Percentiles rank a stretch among this genome's conserved stretches.
phyloP scores from a whole-genome alignment of 371 early-diverging fungal species.

The Dinochytrium kinnereticum region DNA sequence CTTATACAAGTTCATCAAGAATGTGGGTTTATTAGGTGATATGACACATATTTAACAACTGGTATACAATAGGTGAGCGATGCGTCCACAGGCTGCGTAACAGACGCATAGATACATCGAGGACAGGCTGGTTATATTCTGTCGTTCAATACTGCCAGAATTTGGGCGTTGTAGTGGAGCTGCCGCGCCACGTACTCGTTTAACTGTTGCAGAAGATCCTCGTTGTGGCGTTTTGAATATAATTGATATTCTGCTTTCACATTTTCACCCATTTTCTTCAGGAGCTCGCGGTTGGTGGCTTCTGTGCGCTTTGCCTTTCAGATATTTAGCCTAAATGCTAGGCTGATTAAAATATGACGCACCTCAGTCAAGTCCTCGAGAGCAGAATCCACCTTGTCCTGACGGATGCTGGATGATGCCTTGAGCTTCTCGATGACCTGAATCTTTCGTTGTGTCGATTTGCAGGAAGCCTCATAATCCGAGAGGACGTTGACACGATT shows the following conservation, averaged over 20 bases:
- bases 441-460: slow-evolving; percentile 40
- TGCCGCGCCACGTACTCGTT: slow-evolving; percentile 12
- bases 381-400: slow-evolving; percentile 42
- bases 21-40: slow-evolving; percentile 44
- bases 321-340: background rate
- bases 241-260: background rate
- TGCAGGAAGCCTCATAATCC: slow-evolving; percentile 38
- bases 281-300: background rate
- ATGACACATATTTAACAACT: background rate
- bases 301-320: background rate
- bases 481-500: slow-evolving; percentile 25
- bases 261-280: slow-evolving; percentile 5
- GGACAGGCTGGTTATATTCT: slow-evolving; percentile 33
- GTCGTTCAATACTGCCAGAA: background rate
- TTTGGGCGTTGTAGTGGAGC: slow-evolving; percentile 3
- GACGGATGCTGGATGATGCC: slow-evolving; percentile 28
- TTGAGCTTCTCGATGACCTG: slow-evolving; percentile 39
- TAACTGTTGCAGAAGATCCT: background rate
- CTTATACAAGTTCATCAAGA: slow-evolving; percentile 82
- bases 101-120: slow-evolving; percentile 49
- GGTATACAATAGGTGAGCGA: slow-evolving; percentile 28
- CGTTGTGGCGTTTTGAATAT: background rate
- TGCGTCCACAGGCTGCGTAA: slow-evolving; percentile 50
- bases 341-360: background rate
- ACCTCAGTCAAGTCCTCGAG: slow-evolving; percentile 33